Percentiles rank a stretch among this genome's conserved stretches.
Evolutionary conservation across 305 asterid species (phyloP).

Genomic region (Petunia hybrid): DNA sequence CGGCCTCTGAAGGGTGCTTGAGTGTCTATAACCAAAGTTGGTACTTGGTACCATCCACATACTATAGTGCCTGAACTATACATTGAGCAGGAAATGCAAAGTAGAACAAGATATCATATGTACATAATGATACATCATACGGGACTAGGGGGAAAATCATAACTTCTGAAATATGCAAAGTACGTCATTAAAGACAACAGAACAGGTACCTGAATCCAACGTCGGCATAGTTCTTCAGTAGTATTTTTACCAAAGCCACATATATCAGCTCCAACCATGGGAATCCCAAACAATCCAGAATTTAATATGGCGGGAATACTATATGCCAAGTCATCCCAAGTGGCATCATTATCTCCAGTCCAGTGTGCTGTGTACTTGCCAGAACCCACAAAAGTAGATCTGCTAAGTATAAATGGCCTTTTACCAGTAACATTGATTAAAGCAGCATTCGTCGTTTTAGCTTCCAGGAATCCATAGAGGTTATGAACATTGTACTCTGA

Average conservation of each 20-base stretch:
- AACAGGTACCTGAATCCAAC: slow-evolving; percentile 88
- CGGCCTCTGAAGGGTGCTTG: too few relatives aligned
- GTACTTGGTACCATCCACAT: too few relatives aligned
- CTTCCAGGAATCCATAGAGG: slow-evolving; percentile 74
- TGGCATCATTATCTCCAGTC: slow-evolving; percentile 97
- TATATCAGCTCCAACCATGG: slow-evolving; percentile 98
- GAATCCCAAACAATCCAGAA: slow-evolving; percentile 86
- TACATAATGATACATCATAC: background rate
- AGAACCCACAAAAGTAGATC: slow-evolving; percentile 89
- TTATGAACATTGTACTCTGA: slow-evolving; percentile 81
- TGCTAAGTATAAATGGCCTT: slow-evolving; percentile 81
- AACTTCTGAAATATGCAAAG: background rate
- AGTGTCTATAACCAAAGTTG: too few relatives aligned
- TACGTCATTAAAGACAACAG: background rate
- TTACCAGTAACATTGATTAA: slow-evolving; percentile 59
- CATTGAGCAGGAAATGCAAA: too few relatives aligned
- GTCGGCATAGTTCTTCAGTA: slow-evolving; percentile 83
- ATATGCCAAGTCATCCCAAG: slow-evolving; percentile 84
- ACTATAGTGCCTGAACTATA: too few relatives aligned
- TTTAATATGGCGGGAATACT: slow-evolving; percentile 72
- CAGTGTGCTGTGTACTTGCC: slow-evolving; percentile 91
- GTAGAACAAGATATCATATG: too few relatives aligned
- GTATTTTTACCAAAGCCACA: slow-evolving; percentile 79
- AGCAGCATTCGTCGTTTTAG: slow-evolving; percentile 73
- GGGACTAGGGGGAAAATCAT: background rate